Conservation (phyloP, 768 basidiomycete genomes). For the Coprinellus aureogranulatus region DNA sequence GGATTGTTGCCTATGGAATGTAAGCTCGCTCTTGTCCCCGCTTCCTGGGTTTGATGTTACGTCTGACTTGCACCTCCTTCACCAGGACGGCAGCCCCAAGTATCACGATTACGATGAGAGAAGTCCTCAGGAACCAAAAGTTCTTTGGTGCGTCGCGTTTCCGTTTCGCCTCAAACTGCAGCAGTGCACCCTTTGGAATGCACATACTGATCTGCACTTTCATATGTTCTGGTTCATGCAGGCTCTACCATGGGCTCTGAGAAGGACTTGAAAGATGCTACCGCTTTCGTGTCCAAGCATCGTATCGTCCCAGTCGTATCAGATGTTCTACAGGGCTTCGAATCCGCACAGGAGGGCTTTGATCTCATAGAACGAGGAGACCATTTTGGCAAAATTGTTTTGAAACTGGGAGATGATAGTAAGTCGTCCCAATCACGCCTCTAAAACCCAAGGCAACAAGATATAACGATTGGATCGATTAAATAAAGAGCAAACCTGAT, state of each 20-base stretch:
- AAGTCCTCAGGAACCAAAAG: conserved; percentile 72
- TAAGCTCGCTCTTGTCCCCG: conserved; percentile 25
- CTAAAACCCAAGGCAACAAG: neutral
- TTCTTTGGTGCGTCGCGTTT: conserved; percentile 54
- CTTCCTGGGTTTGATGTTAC: neutral
- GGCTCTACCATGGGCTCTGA: conserved; percentile 86
- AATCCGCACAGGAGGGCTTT: conserved; percentile 66
- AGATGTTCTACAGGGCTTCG: conserved; percentile 64
- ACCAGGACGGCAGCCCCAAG: conserved; percentile 59
- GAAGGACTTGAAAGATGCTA: conserved; percentile 70
- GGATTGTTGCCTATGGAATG: conserved; percentile 68
- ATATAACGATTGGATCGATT: too few species aligned
- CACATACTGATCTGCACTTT: neutral
- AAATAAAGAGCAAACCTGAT: too few species aligned
- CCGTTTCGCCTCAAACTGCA: too few species aligned
- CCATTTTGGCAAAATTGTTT: conserved; percentile 79
- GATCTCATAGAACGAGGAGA: conserved; percentile 58
- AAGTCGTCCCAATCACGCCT: neutral
- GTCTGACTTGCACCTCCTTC: neutral
- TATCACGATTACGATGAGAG: conserved; percentile 71
- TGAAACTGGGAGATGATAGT: conserved; percentile 35
- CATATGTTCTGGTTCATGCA: conserved; percentile 21
- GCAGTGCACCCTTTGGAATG: neutral
- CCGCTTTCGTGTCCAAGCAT: conserved; percentile 64
- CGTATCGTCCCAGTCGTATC: conserved; percentile 70